Conservation (phyloP, 139 green algal species). For the Chlorella sp. region DNA sequence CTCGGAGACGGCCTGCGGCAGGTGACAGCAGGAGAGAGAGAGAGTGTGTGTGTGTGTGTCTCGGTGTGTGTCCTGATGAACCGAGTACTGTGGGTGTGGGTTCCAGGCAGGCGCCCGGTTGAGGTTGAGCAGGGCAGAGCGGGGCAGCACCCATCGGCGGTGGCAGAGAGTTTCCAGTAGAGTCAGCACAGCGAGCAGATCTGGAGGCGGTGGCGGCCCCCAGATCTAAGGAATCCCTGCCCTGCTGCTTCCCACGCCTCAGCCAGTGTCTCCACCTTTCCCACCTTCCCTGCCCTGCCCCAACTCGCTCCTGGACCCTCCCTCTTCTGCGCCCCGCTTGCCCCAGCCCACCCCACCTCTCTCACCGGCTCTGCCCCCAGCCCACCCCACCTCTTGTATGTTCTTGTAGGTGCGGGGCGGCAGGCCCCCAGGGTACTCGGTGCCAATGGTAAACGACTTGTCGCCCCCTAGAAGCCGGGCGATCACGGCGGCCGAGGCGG, state of each 20-base stretch:
- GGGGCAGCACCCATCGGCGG: no score
- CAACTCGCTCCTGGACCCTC: neutral
- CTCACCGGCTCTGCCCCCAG: neutral
- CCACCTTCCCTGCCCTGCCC: no score
- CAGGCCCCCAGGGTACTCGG: conserved; percentile 16
- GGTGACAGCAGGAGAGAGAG: neutral
- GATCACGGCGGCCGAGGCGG: conserved; percentile 9
- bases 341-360: neutral
- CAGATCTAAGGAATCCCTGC: neutral
- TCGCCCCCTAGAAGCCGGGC: conserved; percentile 7
- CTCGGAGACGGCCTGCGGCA: conserved; percentile 4
- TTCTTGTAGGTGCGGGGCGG: conserved; percentile 30
- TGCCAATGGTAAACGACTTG: conserved; percentile 28
- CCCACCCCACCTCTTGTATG: neutral
- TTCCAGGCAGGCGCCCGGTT: no score
- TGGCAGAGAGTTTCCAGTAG: no score
- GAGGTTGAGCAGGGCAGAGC: no score
- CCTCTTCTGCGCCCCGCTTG: neutral
- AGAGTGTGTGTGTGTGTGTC: neutral
- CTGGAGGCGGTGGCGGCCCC: no score
- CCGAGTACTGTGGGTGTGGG: neutral
- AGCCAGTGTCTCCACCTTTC: neutral
- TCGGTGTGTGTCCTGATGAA: neutral
- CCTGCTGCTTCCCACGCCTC: neutral
- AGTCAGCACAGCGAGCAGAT: no score